phyloP scores from a whole-genome alignment of 1,284 basidiomycete species.

The Apiotrichum veenhuisii region DNA sequence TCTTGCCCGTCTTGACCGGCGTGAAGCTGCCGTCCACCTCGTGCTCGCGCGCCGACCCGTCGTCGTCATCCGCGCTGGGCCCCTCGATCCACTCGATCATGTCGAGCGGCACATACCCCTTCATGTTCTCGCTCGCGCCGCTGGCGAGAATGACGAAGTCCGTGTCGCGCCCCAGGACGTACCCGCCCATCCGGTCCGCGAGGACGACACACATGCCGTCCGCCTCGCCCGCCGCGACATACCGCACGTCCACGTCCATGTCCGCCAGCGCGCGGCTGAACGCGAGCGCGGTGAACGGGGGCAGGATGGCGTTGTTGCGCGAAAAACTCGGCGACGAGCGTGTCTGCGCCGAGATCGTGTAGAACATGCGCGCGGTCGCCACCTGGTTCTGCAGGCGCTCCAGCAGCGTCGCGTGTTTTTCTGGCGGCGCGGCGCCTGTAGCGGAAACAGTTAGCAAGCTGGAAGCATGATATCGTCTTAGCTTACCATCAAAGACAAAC shows the following conservation, averaged over 20 bases:
- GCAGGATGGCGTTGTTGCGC: constrained; percentile 59
- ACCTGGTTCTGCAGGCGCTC: constrained; percentile 60
- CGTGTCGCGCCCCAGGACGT: constrained; percentile 73
- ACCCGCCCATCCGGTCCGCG: constrained; percentile 68
- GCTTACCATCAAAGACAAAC: constrained; percentile 86
- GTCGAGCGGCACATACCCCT: constrained; percentile 73
- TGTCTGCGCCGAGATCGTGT: constrained; percentile 69
- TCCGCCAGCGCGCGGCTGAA: constrained; percentile 61
- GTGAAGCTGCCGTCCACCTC: constrained; percentile 16
- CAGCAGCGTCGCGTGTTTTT: constrained; percentile 70
- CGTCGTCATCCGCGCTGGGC: no score
- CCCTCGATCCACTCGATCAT: constrained; percentile 66
- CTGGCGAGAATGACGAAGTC: constrained; percentile 75
- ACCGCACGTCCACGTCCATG: constrained; percentile 47
- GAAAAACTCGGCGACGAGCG: constrained; percentile 69
- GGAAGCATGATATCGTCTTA: not conserved
- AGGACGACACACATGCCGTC: constrained; percentile 81
- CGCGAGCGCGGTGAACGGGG: constrained; percentile 63
- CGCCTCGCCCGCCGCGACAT: constrained; percentile 76
- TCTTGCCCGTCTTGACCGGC: constrained; percentile 8
- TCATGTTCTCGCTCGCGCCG: constrained; percentile 51
- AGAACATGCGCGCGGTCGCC: constrained; percentile 69
- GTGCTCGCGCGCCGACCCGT: constrained; percentile 20
- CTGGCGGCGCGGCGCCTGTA: constrained; percentile 64
- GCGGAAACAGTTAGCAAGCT: not conserved